A percentile compares a stretch with the other conserved stretches of the same genome.
These are phyloP conservation scores for Trichosanthes cucumerina DNA, from an alignment of 306 rosid species.

Conservation along the genomic window DNA sequence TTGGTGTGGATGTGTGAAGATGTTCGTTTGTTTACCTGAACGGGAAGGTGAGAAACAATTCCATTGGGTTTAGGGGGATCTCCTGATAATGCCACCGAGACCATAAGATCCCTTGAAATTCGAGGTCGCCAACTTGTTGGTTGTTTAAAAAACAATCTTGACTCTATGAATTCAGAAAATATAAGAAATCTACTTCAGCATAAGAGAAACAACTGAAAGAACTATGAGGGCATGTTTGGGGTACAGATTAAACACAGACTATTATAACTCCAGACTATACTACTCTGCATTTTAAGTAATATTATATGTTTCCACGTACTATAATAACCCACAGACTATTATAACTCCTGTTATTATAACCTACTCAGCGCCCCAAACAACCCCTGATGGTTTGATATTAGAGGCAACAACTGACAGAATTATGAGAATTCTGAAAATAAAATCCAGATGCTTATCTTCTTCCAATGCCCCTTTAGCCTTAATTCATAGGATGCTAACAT, in stretches of 20 bases:
- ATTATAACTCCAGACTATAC: too few relatives aligned
- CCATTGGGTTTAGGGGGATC: constrained; percentile 32
- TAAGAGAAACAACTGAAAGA: neutral
- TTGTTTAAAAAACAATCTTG: constrained; percentile 77
- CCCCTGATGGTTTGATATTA: neutral
- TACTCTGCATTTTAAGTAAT: too few relatives aligned
- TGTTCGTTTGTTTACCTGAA: constrained; percentile 37
- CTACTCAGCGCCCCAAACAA: too few relatives aligned
- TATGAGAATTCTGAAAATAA: neutral
- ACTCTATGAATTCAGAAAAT: constrained; percentile 31
- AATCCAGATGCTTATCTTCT: neutral
- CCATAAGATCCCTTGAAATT: constrained; percentile 67
- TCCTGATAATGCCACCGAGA: constrained; percentile 63
- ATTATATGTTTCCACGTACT: too few relatives aligned
- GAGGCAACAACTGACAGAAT: neutral
- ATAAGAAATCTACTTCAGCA: neutral
- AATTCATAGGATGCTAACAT: neutral
- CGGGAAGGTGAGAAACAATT: constrained; percentile 53
- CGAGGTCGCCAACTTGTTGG: constrained; percentile 82
- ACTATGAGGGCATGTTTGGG: too few relatives aligned
- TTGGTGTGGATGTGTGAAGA: neutral
- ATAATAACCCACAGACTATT: too few relatives aligned
- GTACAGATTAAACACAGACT: too few relatives aligned
- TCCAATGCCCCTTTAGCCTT: neutral
- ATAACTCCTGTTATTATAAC: too few relatives aligned